Percentiles rank a stretch among this genome's conserved stretches.
These are phyloP conservation scores for Penicillium psychrofluorescens DNA, from an alignment of 495 filamentous ascomycete genomes.

Conservation along the genomic window DNA sequence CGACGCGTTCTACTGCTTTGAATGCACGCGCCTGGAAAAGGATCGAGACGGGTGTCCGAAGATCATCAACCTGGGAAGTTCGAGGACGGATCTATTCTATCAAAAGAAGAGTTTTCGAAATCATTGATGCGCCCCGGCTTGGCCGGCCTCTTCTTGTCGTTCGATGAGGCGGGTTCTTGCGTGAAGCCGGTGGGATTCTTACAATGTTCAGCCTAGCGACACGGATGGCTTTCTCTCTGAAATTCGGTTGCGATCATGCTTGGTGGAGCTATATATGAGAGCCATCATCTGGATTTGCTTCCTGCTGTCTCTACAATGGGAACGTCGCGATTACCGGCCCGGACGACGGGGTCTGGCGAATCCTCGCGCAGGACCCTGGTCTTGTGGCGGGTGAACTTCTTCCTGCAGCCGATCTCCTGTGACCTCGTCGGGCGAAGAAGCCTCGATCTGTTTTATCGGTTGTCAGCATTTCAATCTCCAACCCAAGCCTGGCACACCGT, in stretches of 20 bases:
- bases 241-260: background rate
- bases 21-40: slow-evolving; percentile 95
- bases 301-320: background rate
- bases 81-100: slow-evolving; percentile 89
- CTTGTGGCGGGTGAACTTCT: slow-evolving; percentile 68
- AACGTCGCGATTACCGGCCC: slow-evolving; percentile 40
- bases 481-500: slow-evolving; percentile 4
- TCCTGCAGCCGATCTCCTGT: slow-evolving; percentile 60
- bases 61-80: slow-evolving; percentile 97
- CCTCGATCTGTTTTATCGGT: slow-evolving; percentile 46
- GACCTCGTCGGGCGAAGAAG: slow-evolving; percentile 69
- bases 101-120: slow-evolving; percentile 72
- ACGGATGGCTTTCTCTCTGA: background rate
- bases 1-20: slow-evolving; percentile 99
- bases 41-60: slow-evolving; percentile 97
- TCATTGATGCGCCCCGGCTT: slow-evolving; percentile 38
- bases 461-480: slow-evolving; percentile 3
- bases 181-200: background rate
- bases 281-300: too few relatives aligned
- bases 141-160: background rate
- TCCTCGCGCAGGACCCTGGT: slow-evolving; percentile 52
- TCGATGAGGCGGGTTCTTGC: too few relatives aligned
- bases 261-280: slow-evolving; percentile 3
- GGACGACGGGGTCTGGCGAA: slow-evolving; percentile 91
- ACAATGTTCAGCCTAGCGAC: background rate